Evolutionary conservation across 2,329 filamentous ascomycete species (phyloP), one percentile per base, ranked within the genome.

Genomic region (Fusarium sp.): DNA sequence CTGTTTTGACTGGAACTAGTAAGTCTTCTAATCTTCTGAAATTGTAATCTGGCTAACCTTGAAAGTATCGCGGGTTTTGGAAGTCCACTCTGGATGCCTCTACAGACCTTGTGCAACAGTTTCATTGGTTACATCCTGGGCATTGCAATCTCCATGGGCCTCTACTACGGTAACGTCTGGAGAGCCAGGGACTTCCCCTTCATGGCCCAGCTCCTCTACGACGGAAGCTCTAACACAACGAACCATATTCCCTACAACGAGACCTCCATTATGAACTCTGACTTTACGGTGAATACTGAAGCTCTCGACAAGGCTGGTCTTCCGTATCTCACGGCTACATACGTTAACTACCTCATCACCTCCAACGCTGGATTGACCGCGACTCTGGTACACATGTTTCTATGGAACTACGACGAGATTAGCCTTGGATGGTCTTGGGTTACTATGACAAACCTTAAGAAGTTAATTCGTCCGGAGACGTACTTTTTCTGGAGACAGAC

Each of bases 21-120:
- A 24, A 7, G 24, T 7, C 24, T 24, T 24, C 24, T 7, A 7
- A 24, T 24, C 7, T 24, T 24, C 24, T 24, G 6, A 24, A 7
- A 7, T 24, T 7, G 24, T 24, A 24, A 7, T 24, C 24, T 24
- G 7, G 24, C 24, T 24, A 24, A 24, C 24, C 6, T 24, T 24
- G 24, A 24, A 7, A 24, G 24, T 17, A 68, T 68, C 22, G 55
- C 63, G 5, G 62, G 62, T 3, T 46, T 82, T 47, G 74, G 62
- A 3, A 11, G 2, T 72, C 70, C 7, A 78, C 79, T 83, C 9
- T 81, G 75, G 71, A 71, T 77, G 50, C 81, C 80, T 0, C 71
- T 81, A 1, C 68, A 78, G 22, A 81, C 78, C 1, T 66, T 79
- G 7, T 70, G 77, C 30, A 84, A 82, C 72, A 75, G 72, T 4